Base-by-base conservation (phyloP, 164 flowering plant species). In the Kingdonia uniflora region DNA sequence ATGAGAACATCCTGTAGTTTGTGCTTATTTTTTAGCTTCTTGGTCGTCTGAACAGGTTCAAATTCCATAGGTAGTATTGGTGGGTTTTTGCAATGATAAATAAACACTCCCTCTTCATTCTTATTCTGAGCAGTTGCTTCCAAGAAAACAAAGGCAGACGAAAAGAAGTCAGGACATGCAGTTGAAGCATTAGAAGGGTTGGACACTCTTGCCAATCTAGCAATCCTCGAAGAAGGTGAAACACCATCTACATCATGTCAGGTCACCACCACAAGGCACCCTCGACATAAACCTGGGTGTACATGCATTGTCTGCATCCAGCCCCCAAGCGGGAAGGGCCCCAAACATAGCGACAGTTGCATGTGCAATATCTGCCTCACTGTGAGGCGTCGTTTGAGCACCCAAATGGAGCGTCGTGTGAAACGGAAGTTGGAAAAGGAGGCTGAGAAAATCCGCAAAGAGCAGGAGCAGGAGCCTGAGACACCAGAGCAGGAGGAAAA, bases 251-350 rank as follows among this genome's bases (percentile, higher is more conserved):
- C 82, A 38, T 70, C 82, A 23, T 42, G 65, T 15, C 84, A 80
- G 58, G 66, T 83, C 48, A 67, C 84, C 52, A 80, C 88, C 20
- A 82, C 89, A 47, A 89, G 67, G 71, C 95, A 90, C 64, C 97
- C 97, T 1, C 81, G 91, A 24, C 97, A 91, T 61, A 80, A 76
- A 59, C 80, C 82, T 46, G 97, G 95, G 21, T 90, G 97, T 58
- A 42, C 91, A 16, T 90, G 97, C 80, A 90, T 90, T 52, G 97
- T 87, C 35, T 90, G 97, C 76, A 85, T 90, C 60, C 97, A 90
- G 64, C 89, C 94, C 11, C 95, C 97, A 11, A 90, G 95, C 57
- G 97, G 97, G 13, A 80, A 81, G 68, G 86, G 86, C 45, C 84
- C 81, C 21, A 90, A 84, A 68, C 97, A 86, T 68, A 73, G 74